A percentile compares a stretch with the other conserved stretches of the same genome.
These are phyloP conservation scores for Xylaria sp. DNA, from an alignment of 2,329 filamentous ascomycete genomes.

Conservation along the genomic window DNA sequence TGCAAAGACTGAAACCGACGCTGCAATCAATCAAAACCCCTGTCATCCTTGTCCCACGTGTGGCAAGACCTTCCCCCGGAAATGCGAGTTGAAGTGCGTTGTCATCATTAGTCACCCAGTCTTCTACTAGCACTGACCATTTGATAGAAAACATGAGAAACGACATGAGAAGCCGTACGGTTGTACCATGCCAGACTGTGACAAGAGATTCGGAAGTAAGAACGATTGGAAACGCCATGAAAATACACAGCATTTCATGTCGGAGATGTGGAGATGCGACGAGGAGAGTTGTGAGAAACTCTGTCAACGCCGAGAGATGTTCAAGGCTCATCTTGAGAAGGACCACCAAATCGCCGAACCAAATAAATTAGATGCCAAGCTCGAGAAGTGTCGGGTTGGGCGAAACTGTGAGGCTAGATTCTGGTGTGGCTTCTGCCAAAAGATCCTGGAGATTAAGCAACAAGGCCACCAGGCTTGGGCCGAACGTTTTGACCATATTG, in stretches of 20 bases:
- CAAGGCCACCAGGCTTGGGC: conserved; percentile 67
- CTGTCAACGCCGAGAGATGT: conserved; percentile 68
- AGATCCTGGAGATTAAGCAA: conserved; percentile 63
- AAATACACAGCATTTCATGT: conserved; percentile 77
- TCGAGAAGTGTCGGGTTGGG: conserved; percentile 70
- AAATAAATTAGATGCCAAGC: conserved; percentile 54
- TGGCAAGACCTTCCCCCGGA: conserved; percentile 59
- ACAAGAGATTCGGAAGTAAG: conserved; percentile 86
- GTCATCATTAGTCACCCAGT: neutral
- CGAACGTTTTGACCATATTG: conserved; percentile 76
- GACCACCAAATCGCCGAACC: conserved; percentile 57
- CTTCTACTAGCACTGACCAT: conserved; percentile 39
- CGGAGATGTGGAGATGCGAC: conserved; percentile 78
- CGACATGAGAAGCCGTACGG: conserved; percentile 84
- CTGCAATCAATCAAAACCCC: conserved; percentile 34
- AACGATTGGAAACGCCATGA: conserved; percentile 96
- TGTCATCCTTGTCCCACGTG: conserved; percentile 56
- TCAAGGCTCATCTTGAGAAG: conserved; percentile 69
- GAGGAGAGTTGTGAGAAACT: conserved; percentile 66
- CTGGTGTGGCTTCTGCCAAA: conserved; percentile 88
- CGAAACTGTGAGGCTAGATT: conserved; percentile 73
- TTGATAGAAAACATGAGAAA: conserved; percentile 80
- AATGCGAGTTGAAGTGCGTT: conserved; percentile 68
- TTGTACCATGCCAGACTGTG: conserved; percentile 78
- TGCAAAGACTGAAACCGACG: conserved; percentile 33